These are phyloP conservation scores for Corniculantispora saksenae DNA, from an alignment of 2,329 filamentous ascomycete species.

Conservation along the genomic window DNA sequence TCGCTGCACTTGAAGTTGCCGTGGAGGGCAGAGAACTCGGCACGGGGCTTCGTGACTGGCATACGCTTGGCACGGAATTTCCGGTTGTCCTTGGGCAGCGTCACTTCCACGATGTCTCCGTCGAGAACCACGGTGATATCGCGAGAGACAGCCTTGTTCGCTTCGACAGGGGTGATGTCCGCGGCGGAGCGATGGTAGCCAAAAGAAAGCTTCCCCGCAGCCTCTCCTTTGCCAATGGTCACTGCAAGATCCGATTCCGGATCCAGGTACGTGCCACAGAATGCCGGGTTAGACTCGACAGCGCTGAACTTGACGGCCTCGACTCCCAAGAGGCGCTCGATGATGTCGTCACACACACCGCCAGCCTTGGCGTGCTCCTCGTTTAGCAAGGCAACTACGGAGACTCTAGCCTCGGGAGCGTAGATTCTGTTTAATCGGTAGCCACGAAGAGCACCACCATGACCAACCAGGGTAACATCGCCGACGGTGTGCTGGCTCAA, in stretches of 20 bases:
- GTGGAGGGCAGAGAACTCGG: conserved; percentile 29
- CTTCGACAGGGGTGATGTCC: conserved; percentile 26
- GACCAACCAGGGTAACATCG: conserved; percentile 33
- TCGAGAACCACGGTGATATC: conserved; percentile 32
- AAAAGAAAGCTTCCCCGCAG: conserved; percentile 30
- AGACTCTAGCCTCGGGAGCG: conserved; percentile 35
- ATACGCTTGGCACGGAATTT: conserved; percentile 13
- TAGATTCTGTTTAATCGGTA: conserved; percentile 40
- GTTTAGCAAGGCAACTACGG: conserved; percentile 43
- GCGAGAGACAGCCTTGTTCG: conserved; percentile 25
- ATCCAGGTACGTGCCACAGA: conserved; percentile 42
- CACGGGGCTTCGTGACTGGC: not conserved
- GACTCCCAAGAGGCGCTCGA: conserved; percentile 32
- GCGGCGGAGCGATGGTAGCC: conserved; percentile 31
- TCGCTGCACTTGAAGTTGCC: conserved; percentile 40
- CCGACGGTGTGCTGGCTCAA: conserved; percentile 31
- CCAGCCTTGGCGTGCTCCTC: conserved; percentile 34
- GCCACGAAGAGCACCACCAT: conserved; percentile 44
- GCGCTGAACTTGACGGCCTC: conserved; percentile 22
- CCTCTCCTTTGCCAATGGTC: conserved; percentile 27
- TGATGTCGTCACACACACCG: conserved; percentile 30
- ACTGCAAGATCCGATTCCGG: conserved; percentile 35
- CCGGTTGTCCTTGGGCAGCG: conserved; percentile 28
- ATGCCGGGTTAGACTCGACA: conserved; percentile 25
- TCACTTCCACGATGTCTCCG: conserved; percentile 31